phyloP scores from a whole-genome alignment of 768 basidiomycete genomes.

The Asterophora parasitica region DNA sequence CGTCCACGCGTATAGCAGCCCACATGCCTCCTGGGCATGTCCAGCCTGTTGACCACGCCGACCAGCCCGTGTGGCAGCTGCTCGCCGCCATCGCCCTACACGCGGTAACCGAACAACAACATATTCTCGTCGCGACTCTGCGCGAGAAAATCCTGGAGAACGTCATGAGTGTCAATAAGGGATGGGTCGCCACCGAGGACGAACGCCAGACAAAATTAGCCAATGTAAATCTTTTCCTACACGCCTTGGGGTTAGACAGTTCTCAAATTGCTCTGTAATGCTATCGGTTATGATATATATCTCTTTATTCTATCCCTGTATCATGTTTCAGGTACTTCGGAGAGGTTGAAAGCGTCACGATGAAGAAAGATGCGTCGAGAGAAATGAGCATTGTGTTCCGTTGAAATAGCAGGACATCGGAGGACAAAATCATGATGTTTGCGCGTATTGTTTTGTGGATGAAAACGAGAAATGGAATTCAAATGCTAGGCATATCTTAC shows the following conservation, averaged over 20 bases:
- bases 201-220: slow-evolving; percentile 73
- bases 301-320: not conserved
- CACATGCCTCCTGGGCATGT: slow-evolving; percentile 29
- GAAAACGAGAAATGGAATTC: too few relatives aligned
- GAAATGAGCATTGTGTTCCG: too few relatives aligned
- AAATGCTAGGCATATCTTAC: too few relatives aligned
- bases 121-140: slow-evolving; percentile 74
- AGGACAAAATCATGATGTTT: too few relatives aligned
- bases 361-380: too few relatives aligned
- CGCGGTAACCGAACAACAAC: slow-evolving; percentile 83
- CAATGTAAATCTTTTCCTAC: slow-evolving; percentile 90
- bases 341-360: too few relatives aligned
- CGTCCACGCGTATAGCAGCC: slow-evolving; percentile 70
- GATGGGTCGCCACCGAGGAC: slow-evolving; percentile 68
- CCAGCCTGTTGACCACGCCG: slow-evolving; percentile 57
- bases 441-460: too few relatives aligned
- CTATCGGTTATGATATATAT: slow-evolving; percentile 15
- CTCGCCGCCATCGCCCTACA: slow-evolving; percentile 85
- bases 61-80: slow-evolving; percentile 95
- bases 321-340: too few relatives aligned
- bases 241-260: slow-evolving; percentile 64
- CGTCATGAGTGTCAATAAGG: slow-evolving; percentile 73
- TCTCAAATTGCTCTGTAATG: slow-evolving; percentile 64
- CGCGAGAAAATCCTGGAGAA: slow-evolving; percentile 94
- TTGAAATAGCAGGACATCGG: too few relatives aligned